These are phyloP conservation scores for Amanita thiersii DNA, from an alignment of 768 basidiomycete genomes.

Conservation along the genomic window DNA sequence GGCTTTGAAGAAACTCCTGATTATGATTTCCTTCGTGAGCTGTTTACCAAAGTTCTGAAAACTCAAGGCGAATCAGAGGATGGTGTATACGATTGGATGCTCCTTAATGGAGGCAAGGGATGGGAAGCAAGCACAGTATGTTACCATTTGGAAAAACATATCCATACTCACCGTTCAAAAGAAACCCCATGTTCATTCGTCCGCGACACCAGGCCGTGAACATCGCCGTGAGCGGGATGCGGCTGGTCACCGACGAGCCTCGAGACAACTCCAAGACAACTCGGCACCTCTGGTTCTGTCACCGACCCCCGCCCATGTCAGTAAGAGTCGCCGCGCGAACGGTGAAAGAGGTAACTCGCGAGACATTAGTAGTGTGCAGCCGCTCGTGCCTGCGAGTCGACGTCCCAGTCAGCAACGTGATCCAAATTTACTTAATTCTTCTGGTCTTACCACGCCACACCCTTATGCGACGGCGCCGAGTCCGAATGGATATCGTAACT, in stretches of 20 bases:
- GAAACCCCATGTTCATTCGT: constrained; percentile 39
- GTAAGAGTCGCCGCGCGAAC: constrained; percentile 40
- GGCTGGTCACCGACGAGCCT: constrained; percentile 38
- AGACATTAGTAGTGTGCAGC: constrained; percentile 58
- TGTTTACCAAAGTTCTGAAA: constrained; percentile 89
- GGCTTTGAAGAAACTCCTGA: constrained; percentile 97
- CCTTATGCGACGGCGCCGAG: constrained; percentile 66
- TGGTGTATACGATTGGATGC: constrained; percentile 94
- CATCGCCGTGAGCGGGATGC: constrained; percentile 50
- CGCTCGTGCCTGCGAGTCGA: constrained; percentile 57
- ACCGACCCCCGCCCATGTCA: constrained; percentile 56
- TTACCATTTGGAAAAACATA: constrained; percentile 13
- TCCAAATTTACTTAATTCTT: constrained; percentile 24
- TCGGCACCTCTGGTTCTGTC: constrained; percentile 56
- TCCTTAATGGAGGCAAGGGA: constrained; percentile 88
- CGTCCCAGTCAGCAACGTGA: constrained; percentile 60
- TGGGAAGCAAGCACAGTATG: constrained; percentile 87
- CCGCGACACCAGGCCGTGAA: constrained; percentile 49
- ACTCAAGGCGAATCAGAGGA: constrained; percentile 85
- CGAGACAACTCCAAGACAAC: constrained; percentile 51
- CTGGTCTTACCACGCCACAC: constrained; percentile 48
- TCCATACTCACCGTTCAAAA: background rate
- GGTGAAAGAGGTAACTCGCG: constrained; percentile 44
- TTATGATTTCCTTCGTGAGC: constrained; percentile 94
- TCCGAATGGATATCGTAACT: constrained; percentile 45